Conservation (phyloP, 2,329 filamentous ascomycete species). For the Exophiala bonariae region DNA sequence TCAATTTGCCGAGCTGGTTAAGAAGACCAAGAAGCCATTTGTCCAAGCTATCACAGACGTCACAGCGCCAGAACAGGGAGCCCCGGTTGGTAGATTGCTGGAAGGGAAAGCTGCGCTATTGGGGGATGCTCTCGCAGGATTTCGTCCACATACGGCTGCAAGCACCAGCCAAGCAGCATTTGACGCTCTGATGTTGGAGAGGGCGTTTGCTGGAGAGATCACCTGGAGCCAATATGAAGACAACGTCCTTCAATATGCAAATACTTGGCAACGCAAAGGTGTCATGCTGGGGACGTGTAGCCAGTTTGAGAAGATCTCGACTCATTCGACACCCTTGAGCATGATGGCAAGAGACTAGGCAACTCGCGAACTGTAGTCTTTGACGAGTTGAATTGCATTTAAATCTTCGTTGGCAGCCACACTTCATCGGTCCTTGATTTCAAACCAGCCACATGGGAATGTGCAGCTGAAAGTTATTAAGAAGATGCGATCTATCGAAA, state of each 20-base stretch:
- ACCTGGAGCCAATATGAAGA: conserved; percentile 24
- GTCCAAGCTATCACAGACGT: conserved; percentile 31
- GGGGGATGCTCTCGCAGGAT: conserved; percentile 47
- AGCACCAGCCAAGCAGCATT: conserved; percentile 44
- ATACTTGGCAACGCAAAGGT: conserved; percentile 10
- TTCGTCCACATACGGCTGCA: conserved; percentile 47
- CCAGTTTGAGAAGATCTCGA: conserved; percentile 13
- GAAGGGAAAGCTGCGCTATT: conserved; percentile 31
- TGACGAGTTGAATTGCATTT: no score
- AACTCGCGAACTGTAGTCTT: no score
- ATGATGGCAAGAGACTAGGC: neutral
- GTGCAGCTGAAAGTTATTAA: no score
- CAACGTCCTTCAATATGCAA: conserved; percentile 20
- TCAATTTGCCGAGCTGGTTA: conserved; percentile 43
- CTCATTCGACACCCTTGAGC: neutral
- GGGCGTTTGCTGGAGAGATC: conserved; percentile 26
- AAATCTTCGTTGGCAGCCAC: no score
- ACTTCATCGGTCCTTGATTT: no score
- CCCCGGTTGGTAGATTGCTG: conserved; percentile 11
- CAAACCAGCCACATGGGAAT: no score
- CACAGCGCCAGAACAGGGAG: conserved; percentile 12
- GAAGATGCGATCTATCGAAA: no score
- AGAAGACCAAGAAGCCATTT: conserved; percentile 42
- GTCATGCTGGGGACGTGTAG: conserved; percentile 18
- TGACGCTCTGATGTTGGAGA: conserved; percentile 27